Conservation (phyloP, 2,329 filamentous ascomycete genomes). For the Cytospora chrysosperma region DNA sequence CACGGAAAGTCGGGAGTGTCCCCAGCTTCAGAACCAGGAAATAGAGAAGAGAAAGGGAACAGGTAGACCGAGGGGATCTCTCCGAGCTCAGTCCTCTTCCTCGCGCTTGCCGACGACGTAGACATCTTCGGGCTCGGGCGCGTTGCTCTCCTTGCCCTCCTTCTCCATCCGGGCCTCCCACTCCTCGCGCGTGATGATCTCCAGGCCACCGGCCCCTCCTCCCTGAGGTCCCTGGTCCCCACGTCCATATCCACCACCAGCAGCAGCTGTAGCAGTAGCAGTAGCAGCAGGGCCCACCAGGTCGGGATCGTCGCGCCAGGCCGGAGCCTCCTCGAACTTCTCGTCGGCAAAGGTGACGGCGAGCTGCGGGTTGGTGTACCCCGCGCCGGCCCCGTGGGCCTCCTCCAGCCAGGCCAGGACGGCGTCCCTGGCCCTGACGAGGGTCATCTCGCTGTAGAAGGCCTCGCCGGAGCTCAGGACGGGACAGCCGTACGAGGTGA, state of each 20-base stretch:
- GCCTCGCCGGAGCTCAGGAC: conserved; percentile 67
- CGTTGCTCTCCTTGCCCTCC: conserved; percentile 23
- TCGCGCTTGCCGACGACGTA: not conserved
- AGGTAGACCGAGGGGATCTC: too few species aligned
- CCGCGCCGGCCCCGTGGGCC: conserved; percentile 42
- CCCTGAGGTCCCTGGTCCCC: not conserved
- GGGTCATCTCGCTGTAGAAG: conserved; percentile 59
- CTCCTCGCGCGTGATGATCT: conserved; percentile 28
- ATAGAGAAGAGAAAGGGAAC: too few species aligned
- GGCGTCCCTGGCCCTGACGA: conserved; percentile 52
- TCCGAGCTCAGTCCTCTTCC: not conserved
- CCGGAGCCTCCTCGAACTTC: conserved; percentile 30
- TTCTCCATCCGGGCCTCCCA: conserved; percentile 32
- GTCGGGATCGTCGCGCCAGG: conserved; percentile 1
- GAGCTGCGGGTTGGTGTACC: conserved; percentile 43
- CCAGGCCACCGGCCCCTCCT: conserved; percentile 21
- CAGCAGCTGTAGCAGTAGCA: not conserved
- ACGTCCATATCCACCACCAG: not conserved
- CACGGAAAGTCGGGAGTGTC: too few species aligned
- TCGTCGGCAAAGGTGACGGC: conserved; percentile 31
- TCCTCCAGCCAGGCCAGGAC: conserved; percentile 63
- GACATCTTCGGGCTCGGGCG: not conserved
- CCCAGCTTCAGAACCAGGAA: too few species aligned
- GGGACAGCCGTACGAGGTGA: conserved; percentile 58
- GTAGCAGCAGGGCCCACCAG: not conserved